Evolutionary conservation across 2,329 filamentous ascomycete species (phyloP).

Genomic region (Paracamarosporium sp.): DNA sequence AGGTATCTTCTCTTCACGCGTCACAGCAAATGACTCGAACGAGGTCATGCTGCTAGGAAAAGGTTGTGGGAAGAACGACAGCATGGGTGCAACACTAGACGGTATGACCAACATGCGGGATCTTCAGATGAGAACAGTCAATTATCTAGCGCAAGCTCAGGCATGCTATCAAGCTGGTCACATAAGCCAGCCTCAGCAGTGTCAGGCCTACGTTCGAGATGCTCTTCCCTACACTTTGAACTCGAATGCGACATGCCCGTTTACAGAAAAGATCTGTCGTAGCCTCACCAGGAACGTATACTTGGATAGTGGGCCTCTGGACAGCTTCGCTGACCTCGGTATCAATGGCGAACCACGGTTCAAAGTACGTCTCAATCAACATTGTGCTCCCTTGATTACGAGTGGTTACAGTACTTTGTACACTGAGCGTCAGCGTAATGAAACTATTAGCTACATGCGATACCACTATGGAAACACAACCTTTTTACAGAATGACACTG

Average conservation of each 20-base stretch:
- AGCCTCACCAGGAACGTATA: conserved; percentile 10
- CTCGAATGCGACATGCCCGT: conserved; percentile 17
- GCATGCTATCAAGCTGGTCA: conserved; percentile 13
- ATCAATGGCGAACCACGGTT: conserved; percentile 20
- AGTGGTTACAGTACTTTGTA: conserved; percentile 1
- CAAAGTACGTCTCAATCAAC: not conserved
- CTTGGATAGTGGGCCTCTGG: conserved; percentile 23
- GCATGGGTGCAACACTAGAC: not conserved
- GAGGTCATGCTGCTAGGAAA: conserved; percentile 37
- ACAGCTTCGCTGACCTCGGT: conserved; percentile 26
- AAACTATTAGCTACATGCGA: not conserved
- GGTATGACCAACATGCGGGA: not conserved
- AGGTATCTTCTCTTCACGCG: conserved; percentile 42
- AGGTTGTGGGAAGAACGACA: conserved; percentile 19
- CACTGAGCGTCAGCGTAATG: not conserved
- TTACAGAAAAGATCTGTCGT: conserved; percentile 13
- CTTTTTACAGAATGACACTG: not conserved
- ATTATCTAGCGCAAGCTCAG: conserved; percentile 15
- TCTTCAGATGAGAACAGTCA: not conserved
- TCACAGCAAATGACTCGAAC: conserved; percentile 38
- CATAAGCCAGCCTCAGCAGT: not conserved
- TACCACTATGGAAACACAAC: not conserved
- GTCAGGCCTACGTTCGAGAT: conserved; percentile 2
- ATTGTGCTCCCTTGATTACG: conserved; percentile 17
- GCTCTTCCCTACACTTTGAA: conserved; percentile 4